Conservation (phyloP, 2,329 filamentous ascomycete species). For the Tolypocladium tropicale region DNA sequence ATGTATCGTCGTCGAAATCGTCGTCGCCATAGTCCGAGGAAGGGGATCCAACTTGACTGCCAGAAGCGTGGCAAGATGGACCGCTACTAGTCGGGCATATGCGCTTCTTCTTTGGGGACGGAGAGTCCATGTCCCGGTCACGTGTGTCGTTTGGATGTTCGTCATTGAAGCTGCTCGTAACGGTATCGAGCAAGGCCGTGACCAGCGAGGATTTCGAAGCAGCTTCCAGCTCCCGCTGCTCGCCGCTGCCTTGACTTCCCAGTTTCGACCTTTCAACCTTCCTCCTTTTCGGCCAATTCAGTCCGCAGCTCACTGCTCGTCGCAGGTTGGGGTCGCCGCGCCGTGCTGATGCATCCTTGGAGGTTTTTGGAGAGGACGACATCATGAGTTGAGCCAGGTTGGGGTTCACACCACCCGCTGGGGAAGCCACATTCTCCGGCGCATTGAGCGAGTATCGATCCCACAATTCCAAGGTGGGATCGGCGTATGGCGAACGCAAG, state of each 20-base stretch:
- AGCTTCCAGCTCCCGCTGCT: conserved; percentile 32
- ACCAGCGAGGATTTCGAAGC: conserved; percentile 47
- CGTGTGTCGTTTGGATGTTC: conserved; percentile 22
- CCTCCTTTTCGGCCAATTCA: conserved; percentile 62
- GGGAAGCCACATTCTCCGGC: conserved; percentile 30
- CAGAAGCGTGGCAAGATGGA: conserved; percentile 10
- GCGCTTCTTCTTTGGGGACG: conserved; percentile 32
- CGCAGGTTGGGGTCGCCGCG: conserved; percentile 38
- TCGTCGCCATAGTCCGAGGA: conserved; percentile 44
- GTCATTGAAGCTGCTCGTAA: conserved; percentile 42
- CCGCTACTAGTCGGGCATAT: conserved; percentile 10
- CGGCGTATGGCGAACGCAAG: conserved; percentile 56
- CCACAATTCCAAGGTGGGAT: conserved; percentile 68
- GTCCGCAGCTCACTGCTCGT: conserved; percentile 58
- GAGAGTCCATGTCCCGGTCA: conserved; percentile 25
- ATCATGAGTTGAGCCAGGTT: conserved; percentile 55
- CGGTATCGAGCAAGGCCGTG: conserved; percentile 56
- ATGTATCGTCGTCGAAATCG: conserved; percentile 49
- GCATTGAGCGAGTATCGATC: conserved; percentile 54
- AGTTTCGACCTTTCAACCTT: conserved; percentile 41
- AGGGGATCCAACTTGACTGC: conserved; percentile 7
- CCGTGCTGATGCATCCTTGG: conserved; percentile 29
- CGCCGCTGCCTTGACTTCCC: conserved; percentile 19
- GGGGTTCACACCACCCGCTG: conserved; percentile 40
- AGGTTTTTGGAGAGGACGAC: conserved; percentile 59